These are phyloP conservation scores for Ceratobasidium sp. DNA, from an alignment of 1,284 basidiomycete genomes.

Conservation along the genomic window DNA sequence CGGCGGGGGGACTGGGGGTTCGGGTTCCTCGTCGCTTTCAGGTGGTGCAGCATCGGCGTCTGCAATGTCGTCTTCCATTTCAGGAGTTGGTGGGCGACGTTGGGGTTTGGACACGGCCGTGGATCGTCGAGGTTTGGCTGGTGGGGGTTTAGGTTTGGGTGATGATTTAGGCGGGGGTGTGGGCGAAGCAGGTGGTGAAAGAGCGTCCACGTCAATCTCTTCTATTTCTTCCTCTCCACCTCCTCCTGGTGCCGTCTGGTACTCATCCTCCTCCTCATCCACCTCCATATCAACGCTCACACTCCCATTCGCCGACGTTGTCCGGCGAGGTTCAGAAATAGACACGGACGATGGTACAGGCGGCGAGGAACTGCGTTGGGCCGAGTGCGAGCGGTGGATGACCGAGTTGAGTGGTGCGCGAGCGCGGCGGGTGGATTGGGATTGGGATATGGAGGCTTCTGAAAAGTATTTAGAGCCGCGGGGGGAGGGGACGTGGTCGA, in stretches of 20 bases:
- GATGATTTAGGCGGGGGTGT: not conserved
- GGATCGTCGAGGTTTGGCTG: not conserved
- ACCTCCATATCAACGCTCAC: constrained; percentile 31
- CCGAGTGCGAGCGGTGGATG: constrained; percentile 29
- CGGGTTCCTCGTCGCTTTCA: constrained; percentile 2
- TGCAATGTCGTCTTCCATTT: constrained; percentile 42
- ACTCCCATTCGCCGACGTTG: constrained; percentile 22
- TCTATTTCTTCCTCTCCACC: constrained; percentile 23
- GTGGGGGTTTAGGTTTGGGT: not conserved
- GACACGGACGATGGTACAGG: not conserved
- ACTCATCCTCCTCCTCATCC: constrained; percentile 38
- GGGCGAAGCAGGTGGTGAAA: not conserved
- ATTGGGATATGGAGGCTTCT: constrained; percentile 4
- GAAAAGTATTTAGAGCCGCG: constrained; percentile 24
- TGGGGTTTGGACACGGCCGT: constrained; percentile 9
- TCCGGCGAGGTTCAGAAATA: constrained; percentile 7
- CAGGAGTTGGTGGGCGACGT: constrained; percentile 4
- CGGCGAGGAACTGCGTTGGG: constrained; percentile 29
- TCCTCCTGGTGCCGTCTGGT: not conserved
- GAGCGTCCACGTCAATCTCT: constrained; percentile 21
- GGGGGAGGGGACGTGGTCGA: constrained; percentile 38
- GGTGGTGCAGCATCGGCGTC: constrained; percentile 17
- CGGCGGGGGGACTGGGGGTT: constrained; percentile 9
- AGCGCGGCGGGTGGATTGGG: constrained; percentile 36
- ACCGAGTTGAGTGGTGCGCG: constrained; percentile 35